Evolutionary conservation across 202 grass and related monocot genomes (phyloP).

Genomic region (Schoenoplectus triqueter): DNA sequence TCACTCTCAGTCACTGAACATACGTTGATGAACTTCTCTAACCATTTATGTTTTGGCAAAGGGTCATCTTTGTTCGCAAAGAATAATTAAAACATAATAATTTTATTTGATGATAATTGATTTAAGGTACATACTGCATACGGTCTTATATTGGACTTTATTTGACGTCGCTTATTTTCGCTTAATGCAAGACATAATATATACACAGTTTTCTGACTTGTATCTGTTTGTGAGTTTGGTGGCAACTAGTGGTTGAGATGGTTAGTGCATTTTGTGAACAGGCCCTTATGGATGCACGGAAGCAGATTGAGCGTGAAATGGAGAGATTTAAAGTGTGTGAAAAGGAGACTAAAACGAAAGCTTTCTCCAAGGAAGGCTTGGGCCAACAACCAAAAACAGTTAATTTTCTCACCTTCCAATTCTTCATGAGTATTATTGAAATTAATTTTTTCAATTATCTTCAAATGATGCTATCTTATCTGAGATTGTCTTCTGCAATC

Average conservation of each 20-base stretch:
- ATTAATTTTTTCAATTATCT: conserved; percentile 26
- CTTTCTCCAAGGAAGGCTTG: conserved; percentile 98
- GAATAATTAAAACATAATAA: neutral
- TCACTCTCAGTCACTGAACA: neutral
- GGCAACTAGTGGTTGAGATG: conserved; percentile 77
- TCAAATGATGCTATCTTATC: conserved; percentile 25
- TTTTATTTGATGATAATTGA: conserved; percentile 13
- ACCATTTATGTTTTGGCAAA: conserved; percentile 15
- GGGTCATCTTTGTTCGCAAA: neutral
- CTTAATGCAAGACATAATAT: neutral
- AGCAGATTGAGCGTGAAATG: conserved; percentile 99
- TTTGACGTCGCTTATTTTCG: neutral
- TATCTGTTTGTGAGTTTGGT: conserved; percentile 63
- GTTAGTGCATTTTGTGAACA: conserved; percentile 91
- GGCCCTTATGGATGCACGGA: conserved; percentile 98
- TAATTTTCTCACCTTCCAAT: conserved; percentile 41
- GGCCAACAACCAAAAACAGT: conserved; percentile 99
- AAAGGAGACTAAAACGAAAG: conserved; percentile 99
- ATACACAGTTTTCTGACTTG: conserved; percentile 40
- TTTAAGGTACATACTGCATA: neutral
- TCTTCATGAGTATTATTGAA: conserved; percentile 8
- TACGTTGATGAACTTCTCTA: neutral
- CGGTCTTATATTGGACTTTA: conserved; percentile 10
- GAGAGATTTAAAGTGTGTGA: conserved; percentile 99
- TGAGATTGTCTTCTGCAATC: conserved; percentile 39